Base-by-base conservation (phyloP, 2,329 filamentous ascomycete genomes). In the Trichoderma sp. region DNA sequence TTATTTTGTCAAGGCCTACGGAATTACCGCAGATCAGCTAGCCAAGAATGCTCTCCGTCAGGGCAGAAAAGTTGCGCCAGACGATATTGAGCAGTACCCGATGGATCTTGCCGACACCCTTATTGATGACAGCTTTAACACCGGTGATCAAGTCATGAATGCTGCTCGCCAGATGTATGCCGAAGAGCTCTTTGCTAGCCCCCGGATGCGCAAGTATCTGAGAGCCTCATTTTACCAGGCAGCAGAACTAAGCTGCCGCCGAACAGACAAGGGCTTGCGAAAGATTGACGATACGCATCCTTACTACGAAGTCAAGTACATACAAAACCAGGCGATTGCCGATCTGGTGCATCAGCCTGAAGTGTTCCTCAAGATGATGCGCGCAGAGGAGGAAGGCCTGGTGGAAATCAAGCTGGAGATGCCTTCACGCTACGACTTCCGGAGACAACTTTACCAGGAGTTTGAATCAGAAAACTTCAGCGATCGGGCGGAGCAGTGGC, bases 221-320 rank as follows among this genome's bases (percentile, higher is more conserved):
- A 87, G 96, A 61, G 87, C 89, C 73, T 90, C 89, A 59, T 97
- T 92, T 79, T 98, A 97, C 76, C 87, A 90, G 76, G 90, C 90
- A 73, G 93, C 94, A 28, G 87, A 92, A 68, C 89, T 99, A 70
- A 94, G 95, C 81, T 97, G 94, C 78, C 89, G 88, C 71, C 90
- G 96, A 67, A 99, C 96, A 0, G 94, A 98, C 70, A 99, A 98
- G 80, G 96, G 96, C 32, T 83, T 97, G 65, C 91, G 92, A 68
- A 92, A 93, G 76, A 98, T 99, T 73, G 94, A 97, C 74, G 95
- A 98, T 71, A 90, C 96, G 28, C 94, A 98, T 76, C 93, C 94
- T 0, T 98, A 96, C 79, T 98, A 98, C 77, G 96, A 98, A 79
- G 93, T 99, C 83, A 97, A 99, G 80, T 99, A 99, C 75, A 85